Conservation (phyloP, 306 rosid species). For the Adenanthera pavonina region DNA sequence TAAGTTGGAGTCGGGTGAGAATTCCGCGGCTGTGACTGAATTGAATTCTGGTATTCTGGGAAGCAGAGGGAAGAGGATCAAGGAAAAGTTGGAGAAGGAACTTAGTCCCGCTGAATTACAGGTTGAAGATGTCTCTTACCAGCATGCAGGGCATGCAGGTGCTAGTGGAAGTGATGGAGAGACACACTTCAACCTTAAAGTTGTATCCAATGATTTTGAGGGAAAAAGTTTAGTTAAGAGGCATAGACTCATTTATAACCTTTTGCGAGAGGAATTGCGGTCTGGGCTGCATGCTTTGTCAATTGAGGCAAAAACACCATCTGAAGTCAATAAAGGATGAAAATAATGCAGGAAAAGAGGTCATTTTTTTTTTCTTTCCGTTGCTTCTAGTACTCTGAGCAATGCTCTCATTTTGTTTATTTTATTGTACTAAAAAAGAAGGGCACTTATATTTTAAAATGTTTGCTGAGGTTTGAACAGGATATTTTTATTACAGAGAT, state of each 20-base stretch:
- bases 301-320: constrained; percentile 69
- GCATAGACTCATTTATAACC: constrained; percentile 62
- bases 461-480: constrained; percentile 20
- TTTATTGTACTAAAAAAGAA: neutral
- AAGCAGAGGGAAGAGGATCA: constrained; percentile 84
- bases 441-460: constrained; percentile 8
- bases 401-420: neutral
- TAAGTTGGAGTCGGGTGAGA: constrained; percentile 15
- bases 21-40: neutral
- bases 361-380: neutral
- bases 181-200: constrained; percentile 70
- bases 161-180: constrained; percentile 66
- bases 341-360: constrained; percentile 31
- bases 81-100: constrained; percentile 69
- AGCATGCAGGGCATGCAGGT: constrained; percentile 73
- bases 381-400: neutral
- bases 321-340: constrained; percentile 51
- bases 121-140: constrained; percentile 69
- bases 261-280: constrained; percentile 69
- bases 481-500: constrained; percentile 14
- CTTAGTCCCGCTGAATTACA: constrained; percentile 61
- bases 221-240: constrained; percentile 76
- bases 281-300: constrained; percentile 71
- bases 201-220: constrained; percentile 61
- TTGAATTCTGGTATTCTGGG: constrained; percentile 45